Conservation (phyloP, 2,329 filamentous ascomycete genomes). For the Colletotrichum cordylinicola region DNA sequence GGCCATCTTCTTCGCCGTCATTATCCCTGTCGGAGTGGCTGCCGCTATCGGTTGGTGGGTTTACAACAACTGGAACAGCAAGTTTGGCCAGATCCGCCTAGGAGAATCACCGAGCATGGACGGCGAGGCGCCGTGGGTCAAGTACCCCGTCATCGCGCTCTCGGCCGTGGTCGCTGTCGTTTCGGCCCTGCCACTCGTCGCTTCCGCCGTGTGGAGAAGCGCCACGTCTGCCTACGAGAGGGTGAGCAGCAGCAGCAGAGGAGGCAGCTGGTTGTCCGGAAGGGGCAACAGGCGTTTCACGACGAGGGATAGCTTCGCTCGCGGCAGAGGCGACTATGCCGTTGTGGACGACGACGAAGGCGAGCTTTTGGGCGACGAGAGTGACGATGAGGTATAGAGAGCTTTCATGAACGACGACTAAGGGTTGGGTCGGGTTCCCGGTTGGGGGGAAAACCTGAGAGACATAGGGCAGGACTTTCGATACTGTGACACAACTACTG, state of each 20-base stretch:
- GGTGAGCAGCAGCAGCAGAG: constrained; percentile 53
- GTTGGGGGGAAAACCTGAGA: not conserved
- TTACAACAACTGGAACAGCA: constrained; percentile 83
- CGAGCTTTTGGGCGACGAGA: constrained; percentile 90
- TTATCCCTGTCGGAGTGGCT: constrained; percentile 76
- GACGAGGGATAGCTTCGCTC: constrained; percentile 86
- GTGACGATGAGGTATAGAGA: constrained; percentile 78
- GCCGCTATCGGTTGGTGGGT: constrained; percentile 81
- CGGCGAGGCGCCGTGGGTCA: constrained; percentile 77
- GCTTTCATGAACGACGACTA: not conserved
- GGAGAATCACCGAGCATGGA: constrained; percentile 73
- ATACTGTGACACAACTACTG: not conserved
- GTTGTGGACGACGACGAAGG: constrained; percentile 93
- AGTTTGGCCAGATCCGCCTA: constrained; percentile 90
- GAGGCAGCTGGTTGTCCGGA: constrained; percentile 58
- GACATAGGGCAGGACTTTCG: not conserved
- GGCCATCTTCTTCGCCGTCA: constrained; percentile 84
- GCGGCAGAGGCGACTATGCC: constrained; percentile 85
- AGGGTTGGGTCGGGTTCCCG: not conserved
- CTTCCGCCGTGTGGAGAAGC: constrained; percentile 74
- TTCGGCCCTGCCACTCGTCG: constrained; percentile 72
- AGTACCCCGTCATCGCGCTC: constrained; percentile 79
- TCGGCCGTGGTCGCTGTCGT: constrained; percentile 68
- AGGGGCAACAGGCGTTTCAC: constrained; percentile 76
- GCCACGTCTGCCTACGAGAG: constrained; percentile 57